A percentile compares a stretch with the other conserved stretches of the same genome.
Conservation (phyloP, 1,284 basidiomycete species). For the Ustilago tritici region DNA sequence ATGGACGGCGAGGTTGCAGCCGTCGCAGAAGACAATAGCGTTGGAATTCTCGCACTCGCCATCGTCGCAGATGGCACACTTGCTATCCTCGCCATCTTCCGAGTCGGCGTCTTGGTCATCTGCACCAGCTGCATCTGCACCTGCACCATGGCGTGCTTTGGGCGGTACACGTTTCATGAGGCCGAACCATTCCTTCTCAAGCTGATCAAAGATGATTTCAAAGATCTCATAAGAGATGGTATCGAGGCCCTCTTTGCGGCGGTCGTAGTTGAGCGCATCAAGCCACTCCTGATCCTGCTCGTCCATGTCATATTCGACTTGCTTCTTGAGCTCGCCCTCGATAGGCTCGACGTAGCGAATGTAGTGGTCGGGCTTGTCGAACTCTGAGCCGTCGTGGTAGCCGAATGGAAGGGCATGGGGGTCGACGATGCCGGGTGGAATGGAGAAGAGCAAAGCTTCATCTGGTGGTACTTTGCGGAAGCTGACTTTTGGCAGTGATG, state of each 20-base stretch:
- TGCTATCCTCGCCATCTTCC: constrained; percentile 72
- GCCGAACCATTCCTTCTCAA: constrained; percentile 99
- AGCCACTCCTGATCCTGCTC: constrained; percentile 99
- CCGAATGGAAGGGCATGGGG: constrained; percentile 60
- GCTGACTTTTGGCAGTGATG: constrained; percentile 61
- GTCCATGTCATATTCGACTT: constrained; percentile 99
- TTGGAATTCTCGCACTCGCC: constrained; percentile 98
- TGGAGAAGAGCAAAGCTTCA: constrained; percentile 48
- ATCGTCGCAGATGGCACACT: constrained; percentile 96
- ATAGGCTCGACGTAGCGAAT: constrained; percentile 92
- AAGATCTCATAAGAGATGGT: constrained; percentile 80
- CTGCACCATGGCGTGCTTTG: constrained; percentile 38
- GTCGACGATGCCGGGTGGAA: constrained; percentile 56
- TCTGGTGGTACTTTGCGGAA: constrained; percentile 57
- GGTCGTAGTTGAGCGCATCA: constrained; percentile 83
- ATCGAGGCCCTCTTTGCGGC: constrained; percentile 82
- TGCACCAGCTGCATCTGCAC: constrained; percentile 23
- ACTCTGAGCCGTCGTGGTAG: constrained; percentile 81
- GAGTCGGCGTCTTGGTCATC: constrained; percentile 49
- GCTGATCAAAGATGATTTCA: constrained; percentile 94
- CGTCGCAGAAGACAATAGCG: constrained; percentile 99
- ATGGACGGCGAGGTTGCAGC: constrained; percentile 97
- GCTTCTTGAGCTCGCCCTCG: constrained; percentile 88
- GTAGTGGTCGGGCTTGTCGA: constrained; percentile 83
- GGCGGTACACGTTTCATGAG: constrained; percentile 71